Percentiles rank a stretch among this genome's conserved stretches.
Evolutionary conservation across 805 yeast genomes (phyloP).

Genomic region (Sugiyamaella lignohabitans): DNA sequence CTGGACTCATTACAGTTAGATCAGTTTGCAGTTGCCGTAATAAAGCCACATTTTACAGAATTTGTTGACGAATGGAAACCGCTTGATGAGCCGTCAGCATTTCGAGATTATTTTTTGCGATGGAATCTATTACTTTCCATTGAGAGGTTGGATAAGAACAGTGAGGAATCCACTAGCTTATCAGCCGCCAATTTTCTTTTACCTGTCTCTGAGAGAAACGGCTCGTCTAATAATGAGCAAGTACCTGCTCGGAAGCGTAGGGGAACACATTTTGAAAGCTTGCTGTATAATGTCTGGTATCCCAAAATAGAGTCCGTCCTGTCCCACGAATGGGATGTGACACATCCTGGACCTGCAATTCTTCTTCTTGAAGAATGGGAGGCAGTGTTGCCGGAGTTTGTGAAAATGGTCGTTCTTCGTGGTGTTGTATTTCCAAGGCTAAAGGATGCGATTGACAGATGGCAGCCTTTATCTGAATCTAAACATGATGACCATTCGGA

Average conservation of each 20-base stretch:
- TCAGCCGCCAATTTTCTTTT: neutral
- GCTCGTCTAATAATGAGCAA: no score
- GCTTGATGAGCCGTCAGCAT: slow-evolving; percentile 27
- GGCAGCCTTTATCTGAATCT: slow-evolving; percentile 30
- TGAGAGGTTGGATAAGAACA: no score
- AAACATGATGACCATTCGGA: no score
- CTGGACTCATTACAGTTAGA: slow-evolving; percentile 14
- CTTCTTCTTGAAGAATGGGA: slow-evolving; percentile 39
- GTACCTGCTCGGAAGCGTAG: neutral
- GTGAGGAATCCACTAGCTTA: no score
- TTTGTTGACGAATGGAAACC: slow-evolving; percentile 37
- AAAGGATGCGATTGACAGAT: slow-evolving; percentile 29
- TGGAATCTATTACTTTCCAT: slow-evolving; percentile 19
- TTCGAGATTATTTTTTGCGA: slow-evolving; percentile 29
- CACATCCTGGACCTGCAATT: slow-evolving; percentile 37
- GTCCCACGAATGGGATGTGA: slow-evolving; percentile 34
- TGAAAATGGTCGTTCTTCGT: slow-evolving; percentile 28
- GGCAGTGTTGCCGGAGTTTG: slow-evolving; percentile 30
- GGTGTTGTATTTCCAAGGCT: slow-evolving; percentile 37
- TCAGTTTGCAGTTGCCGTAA: slow-evolving; percentile 24
- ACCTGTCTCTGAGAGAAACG: no score
- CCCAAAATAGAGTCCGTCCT: slow-evolving; percentile 31
- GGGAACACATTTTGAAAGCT: slow-evolving; percentile 28
- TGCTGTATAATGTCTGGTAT: slow-evolving; percentile 35
- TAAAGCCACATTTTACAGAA: slow-evolving; percentile 15